phyloP scores from a whole-genome alignment of 192 early-diverging fungal species.

The Coemansia reversa region DNA sequence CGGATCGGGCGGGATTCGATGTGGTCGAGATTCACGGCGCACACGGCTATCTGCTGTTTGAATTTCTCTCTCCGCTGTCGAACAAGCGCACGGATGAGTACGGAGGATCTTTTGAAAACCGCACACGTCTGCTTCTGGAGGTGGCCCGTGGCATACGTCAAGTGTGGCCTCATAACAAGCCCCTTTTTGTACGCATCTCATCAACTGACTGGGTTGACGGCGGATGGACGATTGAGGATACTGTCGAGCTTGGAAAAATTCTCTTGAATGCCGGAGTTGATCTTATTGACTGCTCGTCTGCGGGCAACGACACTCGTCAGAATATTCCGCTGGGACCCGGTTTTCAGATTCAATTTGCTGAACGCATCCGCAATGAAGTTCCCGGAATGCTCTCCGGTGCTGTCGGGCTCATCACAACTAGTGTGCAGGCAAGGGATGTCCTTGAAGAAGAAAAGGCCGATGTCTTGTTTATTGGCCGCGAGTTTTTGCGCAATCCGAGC shows the following conservation, averaged over 20 bases:
- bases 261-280: slow-evolving; percentile 74
- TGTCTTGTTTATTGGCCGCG: slow-evolving; percentile 68
- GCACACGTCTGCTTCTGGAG: slow-evolving; percentile 73
- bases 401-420: slow-evolving; percentile 70
- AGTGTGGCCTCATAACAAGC: slow-evolving; percentile 77
- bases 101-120: slow-evolving; percentile 89
- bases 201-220: slow-evolving; percentile 67
- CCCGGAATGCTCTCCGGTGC: slow-evolving; percentile 62
- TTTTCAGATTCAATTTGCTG: slow-evolving; percentile 74
- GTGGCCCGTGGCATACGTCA: slow-evolving; percentile 59
- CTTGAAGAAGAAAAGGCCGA: slow-evolving; percentile 68
- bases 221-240: slow-evolving; percentile 76
- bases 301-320: slow-evolving; percentile 63
- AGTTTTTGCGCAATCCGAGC: slow-evolving; percentile 65
- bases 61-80: slow-evolving; percentile 76
- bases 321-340: slow-evolving; percentile 48
- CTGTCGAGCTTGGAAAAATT: slow-evolving; percentile 58
- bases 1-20: slow-evolving; percentile 80
- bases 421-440: slow-evolving; percentile 68
- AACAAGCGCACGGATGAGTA: slow-evolving; percentile 90
- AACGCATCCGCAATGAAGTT: slow-evolving; percentile 59
- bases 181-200: slow-evolving; percentile 82
- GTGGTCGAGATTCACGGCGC: slow-evolving; percentile 89
- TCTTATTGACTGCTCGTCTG: slow-evolving; percentile 79
- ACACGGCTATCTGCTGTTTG: slow-evolving; percentile 84